Evolutionary conservation across 768 basidiomycete genomes (phyloP), one percentile per base, ranked within the genome.

Genomic region (Scleroderma citrinum): DNA sequence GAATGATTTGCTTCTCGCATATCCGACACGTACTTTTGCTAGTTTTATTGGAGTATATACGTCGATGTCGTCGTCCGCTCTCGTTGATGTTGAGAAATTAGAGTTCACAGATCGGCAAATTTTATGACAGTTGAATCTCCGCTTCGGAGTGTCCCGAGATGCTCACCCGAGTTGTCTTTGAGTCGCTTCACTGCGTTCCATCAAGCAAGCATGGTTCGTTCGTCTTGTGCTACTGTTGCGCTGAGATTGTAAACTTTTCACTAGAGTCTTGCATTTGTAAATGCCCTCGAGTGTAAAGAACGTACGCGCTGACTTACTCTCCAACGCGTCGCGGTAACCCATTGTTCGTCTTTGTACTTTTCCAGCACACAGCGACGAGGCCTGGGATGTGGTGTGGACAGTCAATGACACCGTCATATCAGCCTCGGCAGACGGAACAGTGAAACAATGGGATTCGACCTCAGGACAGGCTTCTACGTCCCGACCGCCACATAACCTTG

Each of bases 61-160:
- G 60, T 63, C 61, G 81, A 84, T 85, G 87, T 89, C 88, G 81
- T 91, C 89, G 78, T 92, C 84, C 88, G 87, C 89, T 85, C 71
- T 92, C 88, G 89, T 92, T 82, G 87, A 92, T 90, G 87, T 79
- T 67, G 78, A 64, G 69, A 75, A 72, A 76, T 71, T 76, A 74
- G 71, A 72, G 75, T 80, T 84, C 67, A 54, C 36, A 45, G 43
- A 14, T 11, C 41, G 48, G 37, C 49, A 65, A 59, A 67, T 66
- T 66, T 64, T 48, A 47, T 24, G n/a, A 20, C 3, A 21, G n/a
- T 38, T 83, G 80, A 10, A 67, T 61, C 74, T 72, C 84, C 76
- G 85, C 62, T 17, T 59, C 78, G 81, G 80, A 51, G 56, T 62
- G 49, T 44, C 35, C 76, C 79, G 77, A 47, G 21, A n/a, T n/a